Percentiles rank a stretch among this genome's conserved stretches.
Conservation (phyloP, 2,329 filamentous ascomycete genomes). For the Hypoxylon sp. region DNA sequence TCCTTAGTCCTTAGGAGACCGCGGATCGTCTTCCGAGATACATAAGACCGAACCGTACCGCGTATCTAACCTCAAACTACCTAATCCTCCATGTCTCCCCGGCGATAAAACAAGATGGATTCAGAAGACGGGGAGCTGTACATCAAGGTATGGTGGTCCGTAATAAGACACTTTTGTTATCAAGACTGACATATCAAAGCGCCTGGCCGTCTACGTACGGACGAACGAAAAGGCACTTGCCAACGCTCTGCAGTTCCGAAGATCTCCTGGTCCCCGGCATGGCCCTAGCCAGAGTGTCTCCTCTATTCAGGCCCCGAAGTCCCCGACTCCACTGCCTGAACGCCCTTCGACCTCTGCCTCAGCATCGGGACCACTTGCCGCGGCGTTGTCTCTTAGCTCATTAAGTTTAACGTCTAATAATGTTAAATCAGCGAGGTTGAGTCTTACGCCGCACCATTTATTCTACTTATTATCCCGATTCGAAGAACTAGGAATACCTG, state of each 20-base stretch:
- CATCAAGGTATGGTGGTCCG: slow-evolving; percentile 76
- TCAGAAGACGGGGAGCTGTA: slow-evolving; percentile 92
- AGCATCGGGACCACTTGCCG: slow-evolving; percentile 81
- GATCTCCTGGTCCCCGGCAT: slow-evolving; percentile 79
- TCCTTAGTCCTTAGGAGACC: slow-evolving; percentile 30
- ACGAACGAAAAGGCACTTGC: slow-evolving; percentile 97
- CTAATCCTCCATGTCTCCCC: slow-evolving; percentile 63
- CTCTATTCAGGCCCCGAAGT: slow-evolving; percentile 68
- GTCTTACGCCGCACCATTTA: slow-evolving; percentile 94
- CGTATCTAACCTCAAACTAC: slow-evolving; percentile 23
- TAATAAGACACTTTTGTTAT: slow-evolving; percentile 73
- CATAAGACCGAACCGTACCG: slow-evolving; percentile 29
- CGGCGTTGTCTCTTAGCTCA: slow-evolving; percentile 88
- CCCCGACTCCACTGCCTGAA: slow-evolving; percentile 71
- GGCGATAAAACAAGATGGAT: slow-evolving; percentile 74
- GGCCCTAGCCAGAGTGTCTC: slow-evolving; percentile 76
- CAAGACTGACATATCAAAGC: slow-evolving; percentile 70
- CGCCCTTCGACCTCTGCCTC: slow-evolving; percentile 77
- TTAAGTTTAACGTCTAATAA: slow-evolving; percentile 87
- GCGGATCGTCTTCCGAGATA: slow-evolving; percentile 28
- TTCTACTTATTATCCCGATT: slow-evolving; percentile 97
- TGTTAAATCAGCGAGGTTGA: slow-evolving; percentile 91
- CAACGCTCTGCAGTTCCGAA: slow-evolving; percentile 90
- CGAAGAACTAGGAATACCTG: slow-evolving; percentile 89
- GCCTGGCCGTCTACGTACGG: slow-evolving; percentile 94